Evolutionary conservation across 306 rosid genomes (phyloP).

Genomic region (Vicia faba): DNA sequence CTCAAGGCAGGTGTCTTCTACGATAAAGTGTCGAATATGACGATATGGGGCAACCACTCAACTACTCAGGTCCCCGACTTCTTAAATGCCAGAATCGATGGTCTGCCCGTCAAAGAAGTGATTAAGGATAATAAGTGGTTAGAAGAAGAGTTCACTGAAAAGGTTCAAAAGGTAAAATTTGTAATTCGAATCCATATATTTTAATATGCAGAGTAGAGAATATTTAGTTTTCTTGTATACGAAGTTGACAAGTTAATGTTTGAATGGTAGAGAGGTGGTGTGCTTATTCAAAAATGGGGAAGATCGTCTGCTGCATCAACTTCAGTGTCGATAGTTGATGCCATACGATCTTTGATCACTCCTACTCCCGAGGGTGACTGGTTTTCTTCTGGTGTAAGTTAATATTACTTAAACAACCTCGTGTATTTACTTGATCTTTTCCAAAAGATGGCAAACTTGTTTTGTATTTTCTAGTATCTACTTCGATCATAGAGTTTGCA

Average conservation of each 20-base stretch:
- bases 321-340: constrained; percentile 83
- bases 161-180: constrained; percentile 75
- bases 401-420: constrained; percentile 8
- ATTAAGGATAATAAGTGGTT: constrained; percentile 89
- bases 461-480: not conserved
- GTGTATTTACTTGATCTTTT: constrained; percentile 10
- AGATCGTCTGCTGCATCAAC: constrained; percentile 99
- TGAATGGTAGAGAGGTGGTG: constrained; percentile 85
- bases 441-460: not conserved
- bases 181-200: constrained; percentile 7
- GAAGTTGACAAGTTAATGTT: constrained; percentile 33
- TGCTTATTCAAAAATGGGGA: constrained; percentile 91
- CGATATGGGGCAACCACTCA: constrained; percentile 99
- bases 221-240: constrained; percentile 20
- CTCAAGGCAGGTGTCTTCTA: constrained; percentile 98
- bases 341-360: constrained; percentile 75
- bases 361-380: constrained; percentile 97
- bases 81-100: constrained; percentile 85
- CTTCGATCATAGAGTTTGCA: constrained; percentile 27
- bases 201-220: constrained; percentile 10
- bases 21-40: constrained; percentile 89
- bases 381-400: constrained; percentile 95
- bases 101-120: constrained; percentile 81
- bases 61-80: constrained; percentile 99
- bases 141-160: constrained; percentile 87